Conservation (phyloP, 257 asterid species). For the Sherardia arvensis region DNA sequence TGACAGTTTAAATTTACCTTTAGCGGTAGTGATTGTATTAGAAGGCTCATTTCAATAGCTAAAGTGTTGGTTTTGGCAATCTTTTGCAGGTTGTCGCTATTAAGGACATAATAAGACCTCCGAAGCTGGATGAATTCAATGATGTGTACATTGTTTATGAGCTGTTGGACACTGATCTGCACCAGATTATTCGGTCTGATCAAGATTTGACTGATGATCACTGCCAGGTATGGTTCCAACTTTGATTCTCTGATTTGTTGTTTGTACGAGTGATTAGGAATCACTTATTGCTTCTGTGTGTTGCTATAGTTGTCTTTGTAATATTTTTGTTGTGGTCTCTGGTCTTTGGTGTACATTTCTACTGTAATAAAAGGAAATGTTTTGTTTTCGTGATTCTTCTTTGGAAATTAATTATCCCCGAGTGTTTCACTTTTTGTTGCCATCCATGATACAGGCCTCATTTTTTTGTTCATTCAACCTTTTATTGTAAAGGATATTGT, state of each 20-base stretch:
- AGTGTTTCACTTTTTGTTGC: not conserved
- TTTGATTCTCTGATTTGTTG: conserved; percentile 5
- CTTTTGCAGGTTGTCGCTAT: conserved; percentile 61
- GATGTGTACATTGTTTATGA: conserved; percentile 93
- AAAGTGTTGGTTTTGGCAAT: not conserved
- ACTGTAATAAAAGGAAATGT: not conserved
- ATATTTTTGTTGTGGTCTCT: not conserved
- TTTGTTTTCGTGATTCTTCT: not conserved
- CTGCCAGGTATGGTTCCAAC: conserved; percentile 74
- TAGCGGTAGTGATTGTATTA: not conserved
- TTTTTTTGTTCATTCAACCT: not conserved
- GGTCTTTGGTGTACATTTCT: conserved; percentile 5
- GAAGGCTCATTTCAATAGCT: not conserved
- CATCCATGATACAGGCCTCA: not conserved
- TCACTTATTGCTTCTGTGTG: not conserved
- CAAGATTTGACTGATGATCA: conserved; percentile 83
- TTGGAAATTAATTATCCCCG: not conserved
- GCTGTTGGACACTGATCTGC: conserved; percentile 97
- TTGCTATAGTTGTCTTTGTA: not conserved
- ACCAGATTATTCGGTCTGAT: conserved; percentile 85
- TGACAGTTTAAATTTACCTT: not conserved
- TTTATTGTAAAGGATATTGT: not conserved
- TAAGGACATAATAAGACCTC: conserved; percentile 91
- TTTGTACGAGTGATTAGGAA: not conserved
- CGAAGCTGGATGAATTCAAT: conserved; percentile 81